Percentiles rank a stretch among this genome's conserved stretches.
phyloP scores from a whole-genome alignment of 2,329 filamentous ascomycete species.

The Verticillium tricorpus region DNA sequence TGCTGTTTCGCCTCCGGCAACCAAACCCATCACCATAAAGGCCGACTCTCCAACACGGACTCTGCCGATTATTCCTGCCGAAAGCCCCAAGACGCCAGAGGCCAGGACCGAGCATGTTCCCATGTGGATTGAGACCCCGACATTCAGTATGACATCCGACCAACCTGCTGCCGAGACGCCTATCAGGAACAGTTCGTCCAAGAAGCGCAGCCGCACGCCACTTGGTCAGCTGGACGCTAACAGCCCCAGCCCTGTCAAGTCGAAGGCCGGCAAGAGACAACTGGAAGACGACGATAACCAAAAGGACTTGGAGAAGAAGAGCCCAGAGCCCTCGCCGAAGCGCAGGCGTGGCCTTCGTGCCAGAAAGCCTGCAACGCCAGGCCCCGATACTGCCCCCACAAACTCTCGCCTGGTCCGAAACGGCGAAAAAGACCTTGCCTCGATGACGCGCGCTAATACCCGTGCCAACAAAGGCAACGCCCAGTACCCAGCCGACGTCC shows the following conservation, averaged over 20 bases:
- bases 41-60: background rate
- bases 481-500: conserved; percentile 22
- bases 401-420: conserved; percentile 18
- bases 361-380: conserved; percentile 6
- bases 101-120: background rate
- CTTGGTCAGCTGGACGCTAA: conserved; percentile 29
- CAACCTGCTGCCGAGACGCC: conserved; percentile 6
- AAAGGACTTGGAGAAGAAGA: conserved; percentile 6
- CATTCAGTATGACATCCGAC: background rate
- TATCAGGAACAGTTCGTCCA: conserved; percentile 11
- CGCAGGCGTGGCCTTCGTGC: conserved; percentile 11
- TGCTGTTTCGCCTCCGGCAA: background rate
- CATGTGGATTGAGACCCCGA: background rate
- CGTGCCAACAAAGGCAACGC: conserved; percentile 38
- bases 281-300: conserved; percentile 16
- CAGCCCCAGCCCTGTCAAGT: conserved; percentile 31
- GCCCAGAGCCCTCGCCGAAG: background rate
- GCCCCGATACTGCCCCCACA: background rate
- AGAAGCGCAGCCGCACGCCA: conserved; percentile 18
- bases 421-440: conserved; percentile 36
- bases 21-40: background rate
- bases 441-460: conserved; percentile 38
- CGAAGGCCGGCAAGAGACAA: conserved; percentile 24
- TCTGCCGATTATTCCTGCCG: background rate
- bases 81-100: background rate